phyloP scores from a whole-genome alignment of 768 basidiomycete genomes.

The Termitomyces titanicus region DNA sequence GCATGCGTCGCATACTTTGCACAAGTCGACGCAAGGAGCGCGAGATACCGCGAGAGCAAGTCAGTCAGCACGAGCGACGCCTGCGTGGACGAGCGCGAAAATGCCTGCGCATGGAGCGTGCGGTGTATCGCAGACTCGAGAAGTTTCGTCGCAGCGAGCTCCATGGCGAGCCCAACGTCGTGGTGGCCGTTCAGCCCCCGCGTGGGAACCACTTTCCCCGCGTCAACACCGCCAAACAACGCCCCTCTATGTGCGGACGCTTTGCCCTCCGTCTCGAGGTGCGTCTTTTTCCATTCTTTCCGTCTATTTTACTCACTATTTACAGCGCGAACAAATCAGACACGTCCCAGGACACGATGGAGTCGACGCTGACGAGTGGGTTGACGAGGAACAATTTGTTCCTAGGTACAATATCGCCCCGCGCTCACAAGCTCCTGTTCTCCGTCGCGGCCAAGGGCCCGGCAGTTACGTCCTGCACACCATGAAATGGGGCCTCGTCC shows the following conservation, averaged over 20 bases:
- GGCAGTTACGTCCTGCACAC: slow-evolving; percentile 60
- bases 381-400: slow-evolving; percentile 53
- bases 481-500: slow-evolving; percentile 91
- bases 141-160: slow-evolving; percentile 52
- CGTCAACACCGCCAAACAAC: slow-evolving; percentile 10
- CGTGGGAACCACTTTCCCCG: slow-evolving; percentile 2
- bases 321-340: slow-evolving; percentile 39
- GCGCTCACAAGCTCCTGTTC: slow-evolving; percentile 71
- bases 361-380: slow-evolving; percentile 53
- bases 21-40: slow-evolving; percentile 61
- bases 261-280: slow-evolving; percentile 53
- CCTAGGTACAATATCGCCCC: slow-evolving; percentile 85
- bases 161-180: slow-evolving; percentile 35
- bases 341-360: slow-evolving; percentile 38
- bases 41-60: slow-evolving; percentile 70
- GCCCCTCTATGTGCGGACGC: slow-evolving; percentile 55
- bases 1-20: slow-evolving; percentile 74
- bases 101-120: slow-evolving; percentile 74
- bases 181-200: slow-evolving; percentile 10
- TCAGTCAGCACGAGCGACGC: slow-evolving; percentile 71
- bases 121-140: slow-evolving; percentile 66
- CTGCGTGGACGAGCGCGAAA: slow-evolving; percentile 72
- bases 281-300: slow-evolving; percentile 14
- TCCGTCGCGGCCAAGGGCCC: slow-evolving; percentile 40
- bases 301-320: neutral